Base-by-base conservation (phyloP, 352 stramenopile species). In the Pythium plurisporium region DNA sequence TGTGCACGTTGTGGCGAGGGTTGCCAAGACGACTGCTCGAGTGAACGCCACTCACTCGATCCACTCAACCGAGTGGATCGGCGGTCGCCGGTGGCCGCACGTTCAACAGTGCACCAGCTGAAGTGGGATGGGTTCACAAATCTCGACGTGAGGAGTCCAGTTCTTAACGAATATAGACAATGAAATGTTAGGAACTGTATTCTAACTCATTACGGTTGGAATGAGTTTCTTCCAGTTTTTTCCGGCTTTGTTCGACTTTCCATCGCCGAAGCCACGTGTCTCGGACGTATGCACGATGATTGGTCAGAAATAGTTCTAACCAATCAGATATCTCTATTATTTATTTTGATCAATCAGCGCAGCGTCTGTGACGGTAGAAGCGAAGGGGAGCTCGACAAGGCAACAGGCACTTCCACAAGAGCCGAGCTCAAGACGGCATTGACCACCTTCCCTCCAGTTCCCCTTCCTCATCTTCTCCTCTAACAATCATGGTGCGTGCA, bases 401-500 rank as follows among this genome's bases (percentile, higher is more conserved):
- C 46, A 52, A 62, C 14, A 23, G 6, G 41, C 58, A 59, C 54
- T 65, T 34, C 34, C 25, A 59, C 49, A 12, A 59, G 48, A 48
- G 40, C 40, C 26, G 33, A 20, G 40, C 9, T 15, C 49, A 10
- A 6, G 20, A 30, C 44, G 15, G 26, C 34, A 55, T 55, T 44
- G 47, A 44, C 29, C 34, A 44, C 33, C 33, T 51, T 22, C 3
- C 38, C 7, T 8, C 29, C 8, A 6, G 0, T 40, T n/a, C 8
- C 27, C 10, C 45, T 26, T 51, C 37, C 9, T 37, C 22, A 25
- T 20, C 40, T 29, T 20, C 45, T 38, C 29, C 34, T 45, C 40
- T 34, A 20, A 34, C 14, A 40, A 67, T 26, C 17, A 72, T 72
- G 65, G 65, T 72, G 49, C 55, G 59, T 50, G 12, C 17, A 15